Conservation (phyloP, 2,329 filamentous ascomycete species). For the Exophiala oligosperma region DNA sequence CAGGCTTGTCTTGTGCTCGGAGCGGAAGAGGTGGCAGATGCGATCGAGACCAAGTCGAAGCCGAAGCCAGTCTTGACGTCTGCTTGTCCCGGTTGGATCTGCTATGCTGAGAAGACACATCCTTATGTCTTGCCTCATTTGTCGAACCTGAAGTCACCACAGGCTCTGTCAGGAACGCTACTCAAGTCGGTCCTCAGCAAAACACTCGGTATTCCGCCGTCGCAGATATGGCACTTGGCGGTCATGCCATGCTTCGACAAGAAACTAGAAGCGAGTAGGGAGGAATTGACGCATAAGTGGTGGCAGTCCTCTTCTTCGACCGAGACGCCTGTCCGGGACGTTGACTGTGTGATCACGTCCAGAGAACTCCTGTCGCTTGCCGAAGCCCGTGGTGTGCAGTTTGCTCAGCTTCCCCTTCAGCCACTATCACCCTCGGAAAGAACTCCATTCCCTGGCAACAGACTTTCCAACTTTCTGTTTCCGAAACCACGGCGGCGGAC, state of each 20-base stretch:
- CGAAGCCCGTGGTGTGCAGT: slow-evolving; percentile 73
- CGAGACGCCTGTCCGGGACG: slow-evolving; percentile 66
- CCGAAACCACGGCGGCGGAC: slow-evolving; percentile 44
- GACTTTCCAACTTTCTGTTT: slow-evolving; percentile 73
- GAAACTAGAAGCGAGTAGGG: slow-evolving; percentile 91
- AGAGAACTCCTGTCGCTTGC: slow-evolving; percentile 91
- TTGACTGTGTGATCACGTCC: slow-evolving; percentile 97
- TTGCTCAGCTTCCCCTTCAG: slow-evolving; percentile 68
- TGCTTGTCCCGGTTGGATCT: slow-evolving; percentile 96
- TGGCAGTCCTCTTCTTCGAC: slow-evolving; percentile 55
- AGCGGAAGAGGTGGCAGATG: slow-evolving; percentile 66
- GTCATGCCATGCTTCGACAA: slow-evolving; percentile 99
- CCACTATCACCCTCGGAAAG: slow-evolving; percentile 50
- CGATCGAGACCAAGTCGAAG: slow-evolving; percentile 30
- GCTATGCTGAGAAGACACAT: slow-evolving; percentile 97
- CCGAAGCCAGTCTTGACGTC: slow-evolving; percentile 65
- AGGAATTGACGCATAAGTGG: slow-evolving; percentile 79
- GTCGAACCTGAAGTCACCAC: slow-evolving; percentile 88
- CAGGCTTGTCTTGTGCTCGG: slow-evolving; percentile 81
- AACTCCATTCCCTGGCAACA: slow-evolving; percentile 70
- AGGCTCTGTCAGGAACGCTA: slow-evolving; percentile 86
- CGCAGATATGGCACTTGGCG: slow-evolving; percentile 88
- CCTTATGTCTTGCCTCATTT: slow-evolving; percentile 89
- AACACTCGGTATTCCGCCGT: slow-evolving; percentile 68
- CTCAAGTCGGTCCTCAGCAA: slow-evolving; percentile 82